Evolutionary conservation across 495 filamentous ascomycete genomes (phyloP).

Genomic region (Aspergillus baeticus): DNA sequence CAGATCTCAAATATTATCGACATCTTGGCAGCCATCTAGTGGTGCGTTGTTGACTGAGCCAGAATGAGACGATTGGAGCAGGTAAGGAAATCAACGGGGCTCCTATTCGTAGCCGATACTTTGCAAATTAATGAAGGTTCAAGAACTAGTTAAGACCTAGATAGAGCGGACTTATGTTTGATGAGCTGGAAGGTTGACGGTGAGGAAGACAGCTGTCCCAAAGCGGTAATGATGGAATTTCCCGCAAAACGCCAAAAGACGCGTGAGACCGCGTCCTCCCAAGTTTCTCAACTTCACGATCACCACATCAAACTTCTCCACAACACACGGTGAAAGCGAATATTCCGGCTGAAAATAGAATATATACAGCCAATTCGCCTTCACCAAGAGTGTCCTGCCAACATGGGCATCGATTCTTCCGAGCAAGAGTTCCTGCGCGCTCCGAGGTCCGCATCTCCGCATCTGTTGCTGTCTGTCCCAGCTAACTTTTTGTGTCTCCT

Average conservation of each 20-base stretch:
- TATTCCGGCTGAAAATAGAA: background rate
- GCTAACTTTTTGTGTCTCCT: conserved; percentile 19
- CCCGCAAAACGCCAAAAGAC: conserved; percentile 6
- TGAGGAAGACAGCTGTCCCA: background rate
- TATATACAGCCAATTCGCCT: background rate
- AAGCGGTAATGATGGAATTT: conserved; percentile 7
- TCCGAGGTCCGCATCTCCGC: conserved; percentile 32
- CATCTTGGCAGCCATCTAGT: too few relatives aligned
- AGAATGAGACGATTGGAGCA: too few relatives aligned
- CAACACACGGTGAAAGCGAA: background rate
- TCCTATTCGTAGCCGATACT: too few relatives aligned
- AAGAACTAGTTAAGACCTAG: too few relatives aligned
- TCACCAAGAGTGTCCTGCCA: conserved; percentile 6
- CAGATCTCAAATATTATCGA: too few relatives aligned
- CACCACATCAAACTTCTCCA: background rate
- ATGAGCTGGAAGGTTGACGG: background rate
- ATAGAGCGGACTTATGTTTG: background rate
- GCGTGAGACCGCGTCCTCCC: background rate
- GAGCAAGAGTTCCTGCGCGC: conserved; percentile 36
- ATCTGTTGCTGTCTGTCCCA: background rate
- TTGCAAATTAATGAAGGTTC: too few relatives aligned
- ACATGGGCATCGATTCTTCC: conserved; percentile 27
- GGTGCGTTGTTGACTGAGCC: too few relatives aligned
- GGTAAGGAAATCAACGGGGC: too few relatives aligned
- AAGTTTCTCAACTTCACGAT: background rate